Evolutionary conservation across 345 rosid genomes (phyloP).

Genomic region (Linum lewisii): DNA sequence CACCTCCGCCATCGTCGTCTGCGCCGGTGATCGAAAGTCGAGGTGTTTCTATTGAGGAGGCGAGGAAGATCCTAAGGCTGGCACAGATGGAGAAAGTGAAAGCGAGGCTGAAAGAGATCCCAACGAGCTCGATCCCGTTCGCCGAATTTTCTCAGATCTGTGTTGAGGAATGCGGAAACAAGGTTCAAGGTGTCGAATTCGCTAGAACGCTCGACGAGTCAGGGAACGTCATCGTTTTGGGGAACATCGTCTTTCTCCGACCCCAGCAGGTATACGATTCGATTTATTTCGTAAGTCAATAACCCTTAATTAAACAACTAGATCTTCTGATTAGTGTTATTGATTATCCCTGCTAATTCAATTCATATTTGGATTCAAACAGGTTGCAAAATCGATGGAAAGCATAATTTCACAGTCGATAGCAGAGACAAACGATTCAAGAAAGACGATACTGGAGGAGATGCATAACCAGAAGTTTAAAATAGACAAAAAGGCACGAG

Average conservation of each 20-base stretch:
- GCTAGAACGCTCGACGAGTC: constrained; percentile 57
- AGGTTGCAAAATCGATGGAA: constrained; percentile 59
- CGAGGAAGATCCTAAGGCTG: constrained; percentile 51
- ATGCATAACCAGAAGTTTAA: constrained; percentile 15
- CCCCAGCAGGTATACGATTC: constrained; percentile 55
- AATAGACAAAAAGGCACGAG: constrained; percentile 16
- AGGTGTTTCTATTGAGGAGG: constrained; percentile 38
- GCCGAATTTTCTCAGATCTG: constrained; percentile 43
- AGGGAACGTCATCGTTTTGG: constrained; percentile 63
- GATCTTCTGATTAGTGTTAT: neutral
- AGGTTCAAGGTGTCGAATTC: constrained; percentile 39
- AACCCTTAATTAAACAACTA: too few relatives aligned
- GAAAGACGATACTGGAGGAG: constrained; percentile 9
- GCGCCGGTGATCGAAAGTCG: constrained; percentile 6
- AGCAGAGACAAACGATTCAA: constrained; percentile 41
- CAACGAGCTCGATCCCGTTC: constrained; percentile 38
- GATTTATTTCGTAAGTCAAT: neutral
- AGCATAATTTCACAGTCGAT: constrained; percentile 30
- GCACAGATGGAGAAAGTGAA: constrained; percentile 52
- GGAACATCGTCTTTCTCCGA: constrained; percentile 55
- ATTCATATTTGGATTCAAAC: neutral
- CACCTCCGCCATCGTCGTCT: neutral
- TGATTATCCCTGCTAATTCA: neutral
- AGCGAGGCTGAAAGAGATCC: constrained; percentile 39
- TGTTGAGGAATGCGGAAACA: constrained; percentile 36